Percentiles rank a stretch among this genome's conserved stretches.
Conservation (phyloP, 2,329 filamentous ascomycete genomes). For the Didymella arachidicola region DNA sequence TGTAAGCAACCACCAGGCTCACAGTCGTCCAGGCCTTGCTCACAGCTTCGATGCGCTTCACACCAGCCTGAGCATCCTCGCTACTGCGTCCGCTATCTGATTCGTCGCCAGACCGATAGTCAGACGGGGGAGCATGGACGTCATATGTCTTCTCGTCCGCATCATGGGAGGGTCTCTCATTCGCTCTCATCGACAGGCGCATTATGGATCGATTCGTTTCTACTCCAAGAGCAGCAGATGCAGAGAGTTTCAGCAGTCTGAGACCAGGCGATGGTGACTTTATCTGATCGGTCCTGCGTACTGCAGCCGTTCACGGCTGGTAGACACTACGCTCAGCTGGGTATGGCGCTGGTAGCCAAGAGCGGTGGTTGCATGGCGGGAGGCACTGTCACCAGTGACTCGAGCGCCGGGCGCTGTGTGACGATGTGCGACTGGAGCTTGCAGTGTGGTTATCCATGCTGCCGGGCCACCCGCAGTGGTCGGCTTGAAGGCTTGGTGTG, state of each 20-base stretch:
- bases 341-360: slow-evolving; percentile 8
- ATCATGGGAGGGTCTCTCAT: background rate
- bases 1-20: slow-evolving; percentile 58
- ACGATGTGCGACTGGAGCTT: slow-evolving; percentile 10
- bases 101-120: slow-evolving; percentile 17
- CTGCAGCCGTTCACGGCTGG: slow-evolving; percentile 14
- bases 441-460: background rate
- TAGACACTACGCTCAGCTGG: slow-evolving; percentile 3
- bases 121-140: slow-evolving; percentile 5
- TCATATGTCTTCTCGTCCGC: slow-evolving; percentile 14
- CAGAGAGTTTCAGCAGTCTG: background rate
- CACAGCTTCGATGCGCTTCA: slow-evolving; percentile 59
- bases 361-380: slow-evolving; percentile 11
- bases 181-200: slow-evolving; percentile 20
- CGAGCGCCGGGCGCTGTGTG: slow-evolving; percentile 7
- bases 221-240: background rate
- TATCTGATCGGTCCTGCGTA: slow-evolving; percentile 23
- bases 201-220: slow-evolving; percentile 13
- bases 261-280: slow-evolving; percentile 14
- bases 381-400: slow-evolving; percentile 7
- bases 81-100: slow-evolving; percentile 19
- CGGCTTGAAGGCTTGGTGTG: background rate
- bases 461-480: background rate
- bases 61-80: slow-evolving; percentile 54
- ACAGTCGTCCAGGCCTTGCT: slow-evolving; percentile 59